Conservation (phyloP, 1,139 yeast species). For the Yamadazyma atmosphaerica region DNA sequence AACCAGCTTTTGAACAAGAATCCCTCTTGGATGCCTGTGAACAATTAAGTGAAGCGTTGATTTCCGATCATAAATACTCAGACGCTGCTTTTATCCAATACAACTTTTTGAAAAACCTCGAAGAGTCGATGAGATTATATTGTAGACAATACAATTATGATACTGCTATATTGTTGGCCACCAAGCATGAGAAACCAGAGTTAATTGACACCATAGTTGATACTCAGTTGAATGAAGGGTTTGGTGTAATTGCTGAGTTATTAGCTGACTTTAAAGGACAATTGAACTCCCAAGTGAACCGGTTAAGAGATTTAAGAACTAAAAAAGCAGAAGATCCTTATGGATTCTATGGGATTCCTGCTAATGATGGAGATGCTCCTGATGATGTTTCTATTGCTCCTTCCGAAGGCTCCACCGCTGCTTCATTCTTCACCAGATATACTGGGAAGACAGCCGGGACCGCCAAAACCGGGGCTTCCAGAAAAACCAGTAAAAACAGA, state of each 20-base stretch:
- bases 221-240: conserved; percentile 79
- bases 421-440: conserved; percentile 90
- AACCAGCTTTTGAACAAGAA: conserved; percentile 34
- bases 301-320: conserved; percentile 80
- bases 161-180: conserved; percentile 70
- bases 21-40: conserved; percentile 49
- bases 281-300: conserved; percentile 73
- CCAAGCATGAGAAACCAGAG: conserved; percentile 39
- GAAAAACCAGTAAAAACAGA: conserved; percentile 86
- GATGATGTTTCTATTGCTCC: conserved; percentile 96
- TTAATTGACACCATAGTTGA: conserved; percentile 64
- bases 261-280: conserved; percentile 91
- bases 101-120: conserved; percentile 58
- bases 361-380: conserved; percentile 71
- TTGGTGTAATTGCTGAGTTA: conserved; percentile 82
- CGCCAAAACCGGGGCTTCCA: conserved; percentile 93
- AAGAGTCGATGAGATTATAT: conserved; percentile 62
- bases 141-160: conserved; percentile 78
- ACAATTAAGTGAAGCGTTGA: conserved; percentile 56
- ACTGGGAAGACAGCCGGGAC: conserved; percentile 96
- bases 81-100: conserved; percentile 84
- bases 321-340: conserved; percentile 85
- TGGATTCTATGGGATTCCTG: conserved; percentile 65
- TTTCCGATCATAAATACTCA: conserved; percentile 69
- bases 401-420: conserved; percentile 88